phyloP scores from a whole-genome alignment of 2,329 filamentous ascomycete species.

The Penicillium sp. region DNA sequence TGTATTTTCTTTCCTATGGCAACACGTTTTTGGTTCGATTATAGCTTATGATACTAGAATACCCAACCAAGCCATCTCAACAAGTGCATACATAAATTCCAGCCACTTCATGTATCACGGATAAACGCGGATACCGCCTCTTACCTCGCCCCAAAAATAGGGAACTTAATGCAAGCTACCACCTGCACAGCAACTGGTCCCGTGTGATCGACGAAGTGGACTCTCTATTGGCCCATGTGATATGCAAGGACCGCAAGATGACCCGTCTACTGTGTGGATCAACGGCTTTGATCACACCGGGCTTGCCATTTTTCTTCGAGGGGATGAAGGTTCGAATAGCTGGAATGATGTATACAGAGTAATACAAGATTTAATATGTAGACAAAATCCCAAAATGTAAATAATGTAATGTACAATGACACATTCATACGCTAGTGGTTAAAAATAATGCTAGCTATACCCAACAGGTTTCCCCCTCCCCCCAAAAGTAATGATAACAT shows the following conservation, averaged over 20 bases:
- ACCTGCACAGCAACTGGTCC: neutral
- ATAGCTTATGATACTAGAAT: neutral
- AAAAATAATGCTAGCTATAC: conserved; percentile 24
- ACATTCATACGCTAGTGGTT: conserved; percentile 23
- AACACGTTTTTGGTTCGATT: neutral
- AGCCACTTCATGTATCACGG: neutral
- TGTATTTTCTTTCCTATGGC: neutral
- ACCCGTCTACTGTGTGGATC: neutral
- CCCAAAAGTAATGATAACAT: conserved; percentile 4
- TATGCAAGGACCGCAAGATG: neutral
- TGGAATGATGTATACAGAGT: neutral
- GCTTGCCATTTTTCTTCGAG: neutral
- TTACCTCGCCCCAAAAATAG: neutral
- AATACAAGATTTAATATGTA: neutral
- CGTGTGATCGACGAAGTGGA: neutral
- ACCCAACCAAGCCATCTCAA: neutral
- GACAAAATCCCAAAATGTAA: neutral
- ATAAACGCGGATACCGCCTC: neutral
- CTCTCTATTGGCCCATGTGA: neutral
- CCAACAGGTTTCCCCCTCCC: conserved; percentile 6
- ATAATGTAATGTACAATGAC: conserved; percentile 25
- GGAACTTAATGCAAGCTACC: neutral
- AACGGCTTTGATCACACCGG: neutral
- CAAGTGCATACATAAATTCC: neutral
- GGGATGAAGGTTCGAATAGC: neutral